Evolutionary conservation across 495 filamentous ascomycete species (phyloP).

Genomic region (Ramalina intermedia): DNA sequence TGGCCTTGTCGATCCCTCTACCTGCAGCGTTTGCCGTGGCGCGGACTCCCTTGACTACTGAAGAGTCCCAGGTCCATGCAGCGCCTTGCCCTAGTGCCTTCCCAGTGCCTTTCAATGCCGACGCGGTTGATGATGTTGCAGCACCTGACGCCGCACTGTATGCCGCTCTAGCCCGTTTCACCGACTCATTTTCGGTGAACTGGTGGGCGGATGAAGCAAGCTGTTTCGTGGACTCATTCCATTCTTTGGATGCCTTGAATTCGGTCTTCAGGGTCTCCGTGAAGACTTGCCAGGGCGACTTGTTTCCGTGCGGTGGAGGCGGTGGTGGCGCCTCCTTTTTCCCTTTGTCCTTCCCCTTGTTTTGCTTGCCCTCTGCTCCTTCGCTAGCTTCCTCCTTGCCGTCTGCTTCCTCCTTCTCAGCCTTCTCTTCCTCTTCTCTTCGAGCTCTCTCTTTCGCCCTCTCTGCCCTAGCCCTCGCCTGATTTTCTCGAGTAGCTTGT

Average conservation of each 20-base stretch:
- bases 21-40: constrained; percentile 73
- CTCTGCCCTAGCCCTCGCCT: neutral
- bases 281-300: constrained; percentile 97
- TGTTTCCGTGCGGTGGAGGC: constrained; percentile 91
- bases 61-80: constrained; percentile 92
- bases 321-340: constrained; percentile 61
- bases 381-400: constrained; percentile 28
- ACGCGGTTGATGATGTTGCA: constrained; percentile 54
- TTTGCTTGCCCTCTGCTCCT: constrained; percentile 21
- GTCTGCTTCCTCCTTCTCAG: constrained; percentile 32
- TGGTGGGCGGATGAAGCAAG: constrained; percentile 75
- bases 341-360: constrained; percentile 33
- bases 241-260: constrained; percentile 95
- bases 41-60: constrained; percentile 81
- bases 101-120: constrained; percentile 72
- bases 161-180: constrained; percentile 70
- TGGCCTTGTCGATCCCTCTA: constrained; percentile 82
- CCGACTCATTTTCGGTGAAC: constrained; percentile 87
- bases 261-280: constrained; percentile 83
- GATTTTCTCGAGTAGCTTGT: constrained; percentile 6
- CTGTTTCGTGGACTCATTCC: constrained; percentile 96
- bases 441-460: neutral
- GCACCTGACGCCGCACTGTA: constrained; percentile 73
- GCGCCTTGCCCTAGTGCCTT: constrained; percentile 77
- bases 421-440: constrained; percentile 28